Evolutionary conservation across 768 basidiomycete species (phyloP).

Genomic region (Mycena albidolilacea): DNA sequence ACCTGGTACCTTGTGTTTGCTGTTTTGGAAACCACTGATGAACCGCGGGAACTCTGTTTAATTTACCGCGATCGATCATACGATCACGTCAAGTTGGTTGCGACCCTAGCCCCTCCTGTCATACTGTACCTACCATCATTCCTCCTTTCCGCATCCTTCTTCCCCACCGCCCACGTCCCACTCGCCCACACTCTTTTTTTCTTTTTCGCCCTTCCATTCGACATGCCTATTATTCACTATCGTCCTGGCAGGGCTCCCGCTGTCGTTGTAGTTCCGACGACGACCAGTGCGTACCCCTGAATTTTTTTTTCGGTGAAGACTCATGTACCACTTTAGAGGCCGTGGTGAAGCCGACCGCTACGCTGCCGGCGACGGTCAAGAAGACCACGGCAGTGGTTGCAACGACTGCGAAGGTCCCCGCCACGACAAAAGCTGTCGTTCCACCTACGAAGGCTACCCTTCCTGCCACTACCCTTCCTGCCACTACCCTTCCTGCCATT

Average conservation of each 20-base stretch:
- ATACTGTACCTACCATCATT: neutral
- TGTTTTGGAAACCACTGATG: too few species aligned
- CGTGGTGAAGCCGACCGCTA: neutral
- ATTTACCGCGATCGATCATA: too few species aligned
- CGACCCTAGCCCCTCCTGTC: neutral
- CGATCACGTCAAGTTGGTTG: too few species aligned
- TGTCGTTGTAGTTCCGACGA: neutral
- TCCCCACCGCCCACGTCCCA: neutral
- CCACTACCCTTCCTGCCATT: neutral
- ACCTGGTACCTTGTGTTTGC: too few species aligned
- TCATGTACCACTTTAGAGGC: neutral
- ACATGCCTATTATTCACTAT: conserved; percentile 14
- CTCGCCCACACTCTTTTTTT: conserved; percentile 29
- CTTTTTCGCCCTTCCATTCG: neutral
- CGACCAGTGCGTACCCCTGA: conserved; percentile 16
- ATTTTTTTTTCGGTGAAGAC: neutral
- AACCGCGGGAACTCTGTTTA: too few species aligned
- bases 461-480: neutral
- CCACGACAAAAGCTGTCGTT: neutral
- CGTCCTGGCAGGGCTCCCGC: conserved; percentile 6
- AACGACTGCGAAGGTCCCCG: neutral
- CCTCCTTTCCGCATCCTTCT: neutral
- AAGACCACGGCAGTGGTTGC: neutral
- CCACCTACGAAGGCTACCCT: neutral
- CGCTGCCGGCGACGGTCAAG: neutral